Percentiles rank a stretch among this genome's conserved stretches.
Conservation (phyloP, 352 stramenopile species). For the Pythium coloratum region DNA sequence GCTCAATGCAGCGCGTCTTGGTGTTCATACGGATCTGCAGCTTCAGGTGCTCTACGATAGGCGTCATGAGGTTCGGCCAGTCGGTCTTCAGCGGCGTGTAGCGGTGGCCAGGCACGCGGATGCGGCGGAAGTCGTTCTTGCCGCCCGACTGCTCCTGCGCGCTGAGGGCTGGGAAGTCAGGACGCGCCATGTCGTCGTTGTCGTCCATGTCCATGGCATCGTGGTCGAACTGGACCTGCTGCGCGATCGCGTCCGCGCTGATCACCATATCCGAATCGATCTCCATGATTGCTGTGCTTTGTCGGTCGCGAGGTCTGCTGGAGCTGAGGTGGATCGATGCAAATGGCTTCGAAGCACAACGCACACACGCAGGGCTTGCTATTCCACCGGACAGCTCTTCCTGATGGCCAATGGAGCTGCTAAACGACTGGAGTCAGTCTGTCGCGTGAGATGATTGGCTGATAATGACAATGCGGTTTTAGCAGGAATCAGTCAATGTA, state of each 20-base stretch:
- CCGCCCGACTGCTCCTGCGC: slow-evolving; percentile 75
- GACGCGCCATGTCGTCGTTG: slow-evolving; percentile 12
- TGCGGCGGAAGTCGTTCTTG: slow-evolving; percentile 95
- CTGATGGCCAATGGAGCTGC: slow-evolving; percentile 25
- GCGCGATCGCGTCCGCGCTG: slow-evolving; percentile 42
- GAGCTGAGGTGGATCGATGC: background rate
- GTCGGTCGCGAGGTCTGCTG: background rate
- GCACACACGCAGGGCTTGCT: background rate
- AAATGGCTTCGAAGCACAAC: slow-evolving; percentile 19
- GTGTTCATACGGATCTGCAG: slow-evolving; percentile 99
- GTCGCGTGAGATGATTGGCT: slow-evolving; percentile 20
- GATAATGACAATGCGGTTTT: slow-evolving; percentile 21
- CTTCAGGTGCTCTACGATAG: slow-evolving; percentile 98
- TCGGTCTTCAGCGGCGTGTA: slow-evolving; percentile 99
- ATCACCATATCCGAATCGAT: slow-evolving; percentile 78
- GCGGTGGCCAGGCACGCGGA: slow-evolving; percentile 95
- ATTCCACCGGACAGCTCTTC: background rate
- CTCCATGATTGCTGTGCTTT: slow-evolving; percentile 46
- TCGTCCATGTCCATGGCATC: slow-evolving; percentile 22
- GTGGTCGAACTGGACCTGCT: slow-evolving; percentile 49
- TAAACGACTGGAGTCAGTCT: slow-evolving; percentile 32
- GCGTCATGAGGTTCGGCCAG: slow-evolving; percentile 98
- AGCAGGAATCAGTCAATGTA: slow-evolving; percentile 9
- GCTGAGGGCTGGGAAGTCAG: slow-evolving; percentile 77
- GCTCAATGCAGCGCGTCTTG: slow-evolving; percentile 98